These are phyloP conservation scores for Talaromyces stipitatus DNA, from an alignment of 495 filamentous ascomycete genomes.

Conservation along the genomic window DNA sequence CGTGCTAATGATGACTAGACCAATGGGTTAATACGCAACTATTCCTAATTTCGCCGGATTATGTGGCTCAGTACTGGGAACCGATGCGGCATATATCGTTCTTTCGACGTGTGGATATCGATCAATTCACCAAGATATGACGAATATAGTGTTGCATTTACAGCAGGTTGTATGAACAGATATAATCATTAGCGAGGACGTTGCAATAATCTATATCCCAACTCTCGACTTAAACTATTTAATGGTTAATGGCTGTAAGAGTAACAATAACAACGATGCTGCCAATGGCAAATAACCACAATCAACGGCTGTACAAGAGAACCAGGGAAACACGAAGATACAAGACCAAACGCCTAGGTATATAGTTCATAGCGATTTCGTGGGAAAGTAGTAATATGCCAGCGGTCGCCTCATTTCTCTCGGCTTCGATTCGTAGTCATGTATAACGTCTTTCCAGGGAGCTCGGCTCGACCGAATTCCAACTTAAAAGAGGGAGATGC, in stretches of 20 bases:
- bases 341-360: neutral
- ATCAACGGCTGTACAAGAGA: neutral
- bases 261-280: neutral
- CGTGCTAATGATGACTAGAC: conserved; percentile 37
- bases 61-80: conserved; percentile 78
- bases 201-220: too few relatives aligned
- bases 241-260: neutral
- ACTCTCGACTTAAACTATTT: too few relatives aligned
- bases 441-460: too few relatives aligned
- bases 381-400: neutral
- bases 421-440: too few relatives aligned
- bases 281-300: neutral
- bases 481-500: too few relatives aligned
- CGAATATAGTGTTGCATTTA: neutral
- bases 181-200: too few relatives aligned
- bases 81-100: conserved; percentile 72
- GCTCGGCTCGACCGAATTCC: too few relatives aligned
- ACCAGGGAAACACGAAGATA: neutral
- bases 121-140: conserved; percentile 25
- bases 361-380: neutral
- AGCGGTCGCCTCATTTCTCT: neutral
- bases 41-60: conserved; percentile 68
- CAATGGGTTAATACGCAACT: conserved; percentile 66
- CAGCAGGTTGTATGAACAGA: neutral
- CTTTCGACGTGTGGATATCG: conserved; percentile 72